Evolutionary conservation across 495 filamentous ascomycete species (phyloP).

Genomic region (Paragyromitra xinjiangensis): DNA sequence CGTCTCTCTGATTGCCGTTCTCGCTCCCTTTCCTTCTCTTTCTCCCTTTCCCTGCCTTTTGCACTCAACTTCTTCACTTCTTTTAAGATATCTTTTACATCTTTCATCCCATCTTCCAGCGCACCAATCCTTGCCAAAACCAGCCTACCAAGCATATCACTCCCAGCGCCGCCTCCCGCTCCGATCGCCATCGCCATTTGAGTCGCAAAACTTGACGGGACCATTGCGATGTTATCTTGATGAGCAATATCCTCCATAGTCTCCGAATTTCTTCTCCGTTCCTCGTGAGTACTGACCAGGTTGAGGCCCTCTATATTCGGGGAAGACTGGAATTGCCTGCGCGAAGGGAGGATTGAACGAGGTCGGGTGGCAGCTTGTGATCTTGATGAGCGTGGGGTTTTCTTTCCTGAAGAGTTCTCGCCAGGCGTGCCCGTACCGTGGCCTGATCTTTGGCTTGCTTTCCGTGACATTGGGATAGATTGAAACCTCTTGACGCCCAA

Average conservation of each 20-base stretch:
- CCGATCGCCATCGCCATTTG: slow-evolving; percentile 78
- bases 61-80: slow-evolving; percentile 75
- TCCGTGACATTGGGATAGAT: slow-evolving; percentile 56
- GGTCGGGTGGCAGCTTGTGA: slow-evolving; percentile 60
- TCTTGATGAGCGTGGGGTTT: slow-evolving; percentile 60
- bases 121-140: slow-evolving; percentile 92
- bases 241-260: slow-evolving; percentile 32
- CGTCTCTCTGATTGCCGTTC: background rate
- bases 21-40: slow-evolving; percentile 37
- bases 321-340: slow-evolving; percentile 65
- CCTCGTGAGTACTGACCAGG: slow-evolving; percentile 60
- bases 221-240: slow-evolving; percentile 62
- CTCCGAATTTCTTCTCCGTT: slow-evolving; percentile 43
- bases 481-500: slow-evolving; percentile 24
- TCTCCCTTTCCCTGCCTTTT: slow-evolving; percentile 53
- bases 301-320: slow-evolving; percentile 60
- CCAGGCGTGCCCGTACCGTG: slow-evolving; percentile 58
- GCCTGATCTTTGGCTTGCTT: slow-evolving; percentile 58
- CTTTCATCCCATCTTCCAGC: slow-evolving; percentile 73
- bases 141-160: slow-evolving; percentile 75
- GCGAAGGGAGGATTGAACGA: slow-evolving; percentile 66
- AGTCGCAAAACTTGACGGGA: slow-evolving; percentile 80
- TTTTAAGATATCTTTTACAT: slow-evolving; percentile 80
- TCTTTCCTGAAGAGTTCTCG: slow-evolving; percentile 62
- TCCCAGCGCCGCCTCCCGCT: slow-evolving; percentile 66